Base-by-base conservation (phyloP, 2,329 filamentous ascomycete species). In the Trichoderma semiorbis region DNA sequence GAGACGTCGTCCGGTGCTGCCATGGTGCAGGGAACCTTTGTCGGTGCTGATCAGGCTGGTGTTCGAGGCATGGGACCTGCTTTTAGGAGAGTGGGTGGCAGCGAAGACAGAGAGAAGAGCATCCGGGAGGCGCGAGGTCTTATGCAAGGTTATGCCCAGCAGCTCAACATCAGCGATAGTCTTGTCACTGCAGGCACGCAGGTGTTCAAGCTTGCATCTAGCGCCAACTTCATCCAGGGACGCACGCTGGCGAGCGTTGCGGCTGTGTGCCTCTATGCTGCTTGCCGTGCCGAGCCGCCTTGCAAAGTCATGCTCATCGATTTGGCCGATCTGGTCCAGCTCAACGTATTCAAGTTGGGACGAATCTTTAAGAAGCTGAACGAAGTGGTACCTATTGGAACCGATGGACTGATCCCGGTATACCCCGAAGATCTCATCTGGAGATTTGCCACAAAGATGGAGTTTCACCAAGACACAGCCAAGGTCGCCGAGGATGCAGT, bases 251-350 rank as follows among this genome's bases (percentile, higher is more conserved):
- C 92, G 74, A 93, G 92, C 68, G 95, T 98, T 11, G 92, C 93
- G 32, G 94, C 94, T n/a, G 93, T 97, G 32, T 95, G 93, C 78
- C 86, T 99, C 34, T 99, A 98, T 76, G 92, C 93, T 70, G 94
- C 94, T 16, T 97, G 94, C 78, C 90, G 96, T 73, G 89, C 92
- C 69, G 90, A 93, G 73, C 89, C 89, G 57, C 90, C 91, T 28
- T 97, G 96, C 79, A 92, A 91, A 55, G 87, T 96, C 75, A 95
- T 99, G 92, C 87, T 99, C 57, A 98, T 99, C 80, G 96, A 99
- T 79, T 90, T 99, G 78, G 93, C 96, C 14, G 96, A 99, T 79
- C 87, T 95, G 73, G 84, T 86, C 70, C 88, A 88, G 83, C 89
- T 96, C 79, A 97, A 98, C 76, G 95, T 99, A 28, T 99, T 97